Evolutionary conservation across 352 stramenopile genomes (phyloP).

Genomic region (Thalassiosira ordinaria): DNA sequence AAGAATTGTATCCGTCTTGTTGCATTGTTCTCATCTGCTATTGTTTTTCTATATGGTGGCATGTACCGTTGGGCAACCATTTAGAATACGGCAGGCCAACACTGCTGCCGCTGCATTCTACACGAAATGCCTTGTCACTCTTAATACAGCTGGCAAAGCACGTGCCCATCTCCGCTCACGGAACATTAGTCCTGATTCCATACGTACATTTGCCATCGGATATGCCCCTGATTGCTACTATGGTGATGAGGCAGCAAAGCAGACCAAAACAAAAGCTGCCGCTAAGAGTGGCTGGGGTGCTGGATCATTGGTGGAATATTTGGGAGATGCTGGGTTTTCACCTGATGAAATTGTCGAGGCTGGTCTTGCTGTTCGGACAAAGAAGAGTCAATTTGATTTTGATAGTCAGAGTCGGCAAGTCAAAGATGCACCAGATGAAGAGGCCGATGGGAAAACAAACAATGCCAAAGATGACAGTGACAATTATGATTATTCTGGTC

Average conservation of each 20-base stretch:
- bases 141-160: conserved; percentile 57
- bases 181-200: conserved; percentile 58
- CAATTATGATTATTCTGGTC: conserved; percentile 48
- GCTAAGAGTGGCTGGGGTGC: conserved; percentile 63
- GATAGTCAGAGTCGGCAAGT: too few species aligned
- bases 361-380: conserved; percentile 67
- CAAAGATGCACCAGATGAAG: background rate
- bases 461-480: background rate
- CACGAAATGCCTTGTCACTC: conserved; percentile 59
- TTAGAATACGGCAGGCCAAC: conserved; percentile 69
- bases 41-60: too few species aligned
- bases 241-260: conserved; percentile 33
- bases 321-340: conserved; percentile 66
- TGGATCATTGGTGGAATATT: conserved; percentile 71
- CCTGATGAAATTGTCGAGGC: conserved; percentile 76
- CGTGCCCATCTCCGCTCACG: conserved; percentile 60
- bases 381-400: conserved; percentile 20
- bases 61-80: too few species aligned
- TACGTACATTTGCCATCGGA: conserved; percentile 72
- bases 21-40: too few species aligned
- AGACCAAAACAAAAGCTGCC: background rate
- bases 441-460: background rate
- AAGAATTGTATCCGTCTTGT: too few species aligned
- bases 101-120: conserved; percentile 71
- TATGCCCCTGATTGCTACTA: conserved; percentile 83